Evolutionary conservation across 2,329 filamentous ascomycete species (phyloP), one percentile per base, ranked within the genome.

Genomic region (Stagonosporopsis cucurbitacearum): DNA sequence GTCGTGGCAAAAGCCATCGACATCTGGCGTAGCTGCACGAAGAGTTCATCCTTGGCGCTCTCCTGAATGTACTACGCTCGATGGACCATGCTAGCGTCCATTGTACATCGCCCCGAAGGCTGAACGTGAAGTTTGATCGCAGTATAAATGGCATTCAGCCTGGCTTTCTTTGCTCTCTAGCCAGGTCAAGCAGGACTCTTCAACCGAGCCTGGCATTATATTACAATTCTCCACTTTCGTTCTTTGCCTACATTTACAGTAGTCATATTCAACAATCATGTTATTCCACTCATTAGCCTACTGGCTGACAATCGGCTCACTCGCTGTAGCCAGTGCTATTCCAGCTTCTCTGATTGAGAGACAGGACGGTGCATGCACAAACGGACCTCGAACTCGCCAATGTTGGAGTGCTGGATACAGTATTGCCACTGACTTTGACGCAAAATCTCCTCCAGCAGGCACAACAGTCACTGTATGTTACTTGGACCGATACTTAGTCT

Each of bases 341-440:
- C 72, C 71, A 20, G 30, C 56, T 59, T 37, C 62, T 30, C 45
- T 70, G 41, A 59, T 65, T 19, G 65, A 69, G 46, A 65, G 68
- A 50, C 71, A 73, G 57, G 72, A 74, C 44, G 62, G 69, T n/a
- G 62, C 59, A 22, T 80, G 79, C 62, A 78, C 71, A 11, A 76
- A 79, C 57, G 70, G 71, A 7, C 72, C 78, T 26, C 63, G 60
- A 12, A 76, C 75, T 5, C 68, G 79, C 58, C 65, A 64, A 13
- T 81, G 78, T 60, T 81, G 78, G 78, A 70, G 65, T 28, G 65
- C 66, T 50, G 78, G 78, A 39, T 79, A 73, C 69, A 77, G 73
- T 54, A 77, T 80, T 37, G 67, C 75, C 28, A 80, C 78, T 8
- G 79, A 80, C 51, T 79, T 79, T 52, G 78, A 80, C 53, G 66